Percentiles rank a stretch among this genome's conserved stretches.
Conservation (phyloP, 148 eudicot species). For the Rhododendron vialii region DNA sequence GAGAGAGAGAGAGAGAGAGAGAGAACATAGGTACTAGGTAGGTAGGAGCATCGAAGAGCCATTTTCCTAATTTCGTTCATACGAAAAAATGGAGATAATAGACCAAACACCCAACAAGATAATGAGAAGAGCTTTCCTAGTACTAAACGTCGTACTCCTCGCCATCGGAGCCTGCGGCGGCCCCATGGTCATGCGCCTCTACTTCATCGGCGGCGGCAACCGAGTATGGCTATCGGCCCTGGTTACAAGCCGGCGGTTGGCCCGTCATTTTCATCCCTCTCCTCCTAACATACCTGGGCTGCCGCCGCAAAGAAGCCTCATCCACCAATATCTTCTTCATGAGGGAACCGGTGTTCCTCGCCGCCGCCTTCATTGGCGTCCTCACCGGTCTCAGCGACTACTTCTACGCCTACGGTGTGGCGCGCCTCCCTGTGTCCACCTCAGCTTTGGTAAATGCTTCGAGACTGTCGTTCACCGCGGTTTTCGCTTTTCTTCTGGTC, state of each 20-base stretch:
- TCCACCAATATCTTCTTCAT: constrained; percentile 28
- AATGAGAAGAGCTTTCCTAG: background rate
- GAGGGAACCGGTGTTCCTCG: constrained; percentile 11
- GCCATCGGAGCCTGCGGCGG: background rate
- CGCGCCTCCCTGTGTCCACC: constrained; percentile 62
- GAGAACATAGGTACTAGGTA: too few species aligned
- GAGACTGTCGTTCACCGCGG: constrained; percentile 54
- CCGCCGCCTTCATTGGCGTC: constrained; percentile 28
- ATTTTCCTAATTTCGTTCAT: background rate
- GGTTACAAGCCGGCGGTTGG: background rate
- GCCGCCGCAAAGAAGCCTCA: constrained; percentile 8
- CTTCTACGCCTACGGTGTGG: constrained; percentile 50
- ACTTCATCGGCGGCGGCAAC: background rate
- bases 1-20: too few species aligned
- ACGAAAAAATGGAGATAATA: background rate
- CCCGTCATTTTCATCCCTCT: background rate
- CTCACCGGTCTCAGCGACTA: constrained; percentile 54
- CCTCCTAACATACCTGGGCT: constrained; percentile 22
- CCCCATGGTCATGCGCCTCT: background rate
- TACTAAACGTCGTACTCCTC: background rate
- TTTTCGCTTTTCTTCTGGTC: constrained; percentile 51
- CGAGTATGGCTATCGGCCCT: background rate
- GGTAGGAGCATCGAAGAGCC: constrained; percentile 13
- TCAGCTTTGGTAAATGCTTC: constrained; percentile 48
- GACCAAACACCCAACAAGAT: background rate